These are phyloP conservation scores for Phanerochaete carnosa DNA, from an alignment of 768 basidiomycete species.

Conservation along the genomic window DNA sequence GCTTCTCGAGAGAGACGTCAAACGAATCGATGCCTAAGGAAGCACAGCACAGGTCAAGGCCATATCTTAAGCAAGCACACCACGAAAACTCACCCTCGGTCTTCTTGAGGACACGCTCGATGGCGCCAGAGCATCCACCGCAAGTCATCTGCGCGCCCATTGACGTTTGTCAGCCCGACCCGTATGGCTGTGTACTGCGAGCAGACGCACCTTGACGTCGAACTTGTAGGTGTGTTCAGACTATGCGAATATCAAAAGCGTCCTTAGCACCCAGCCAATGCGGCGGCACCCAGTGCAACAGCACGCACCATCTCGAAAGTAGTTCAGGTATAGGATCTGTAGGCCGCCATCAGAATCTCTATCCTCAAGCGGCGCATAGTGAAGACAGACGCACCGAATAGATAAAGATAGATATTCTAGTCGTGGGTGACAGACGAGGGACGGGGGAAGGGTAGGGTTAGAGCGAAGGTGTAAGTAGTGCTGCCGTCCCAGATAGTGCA, in stretches of 20 bases:
- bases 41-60: neutral
- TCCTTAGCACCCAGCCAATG: neutral
- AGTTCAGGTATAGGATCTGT: neutral
- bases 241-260: conserved; percentile 5
- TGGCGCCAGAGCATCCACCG: conserved; percentile 80
- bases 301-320: neutral
- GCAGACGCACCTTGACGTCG: conserved; percentile 66
- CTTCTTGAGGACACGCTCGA: conserved; percentile 71
- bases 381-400: neutral
- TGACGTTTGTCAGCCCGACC: neutral
- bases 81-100: conserved; percentile 43
- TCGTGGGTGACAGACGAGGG: neutral
- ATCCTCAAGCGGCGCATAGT: neutral
- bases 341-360: neutral
- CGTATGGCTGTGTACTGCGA: neutral
- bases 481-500: neutral
- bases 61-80: neutral
- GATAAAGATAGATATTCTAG: neutral
- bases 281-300: neutral
- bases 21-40: conserved; percentile 53
- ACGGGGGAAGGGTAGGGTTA: neutral
- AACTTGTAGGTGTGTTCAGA: conserved; percentile 63
- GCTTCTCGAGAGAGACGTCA: conserved; percentile 61
- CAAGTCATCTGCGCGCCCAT: conserved; percentile 72
- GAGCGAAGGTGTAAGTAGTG: neutral